Evolutionary conservation across 169 alveolate genomes (phyloP), one percentile per base, ranked within the genome.

Genomic region (Fabrea salina): DNA sequence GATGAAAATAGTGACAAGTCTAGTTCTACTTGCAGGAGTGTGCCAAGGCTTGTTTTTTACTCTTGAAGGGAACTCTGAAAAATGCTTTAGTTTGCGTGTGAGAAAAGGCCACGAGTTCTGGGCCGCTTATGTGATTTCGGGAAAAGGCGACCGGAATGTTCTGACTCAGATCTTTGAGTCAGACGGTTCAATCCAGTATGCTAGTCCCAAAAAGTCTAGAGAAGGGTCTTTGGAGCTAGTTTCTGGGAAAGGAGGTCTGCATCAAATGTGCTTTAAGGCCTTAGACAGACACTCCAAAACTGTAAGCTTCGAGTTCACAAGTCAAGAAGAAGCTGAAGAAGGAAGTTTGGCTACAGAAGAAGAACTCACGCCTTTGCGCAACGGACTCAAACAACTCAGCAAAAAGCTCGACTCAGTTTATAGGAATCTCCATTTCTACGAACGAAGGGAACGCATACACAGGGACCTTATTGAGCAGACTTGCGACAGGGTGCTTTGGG

Each of bases 381-480:
- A 32, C 5, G 22, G 33, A 4, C 40, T 64, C n/a, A 37, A 40
- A 64, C 25, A 40, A 37, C 19, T 70, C 11, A 43, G 25, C 1
- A 70, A 40, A 35, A 44, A 70, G 5, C 35, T 70, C 5, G 67
- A 70, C 5, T 47, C 35, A 2, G 59, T 70, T 30, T 47, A 70
- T 49, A 70, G 79, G 37, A 49, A 70, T 37, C 19, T 44, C n/a
- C 61, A 30, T n/a, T 70, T 70, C 41, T 70, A 47, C 5, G 61
- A 25, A 22, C 19, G 66, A 44, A 70, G 79, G 33, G 79, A 70
- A 70, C 27, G 37, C 43, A 37, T 49, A 44, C 79, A 70, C 43
- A 70, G 79, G 41, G 66, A 70, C 5, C 19, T 70, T n/a, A 40
- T 33, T 70, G 79, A 70, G 49, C n/a, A 30, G 8, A 70, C 79